phyloP scores from a whole-genome alignment of 805 yeast species.

The Hemisphaericaspora nanyangensis region DNA sequence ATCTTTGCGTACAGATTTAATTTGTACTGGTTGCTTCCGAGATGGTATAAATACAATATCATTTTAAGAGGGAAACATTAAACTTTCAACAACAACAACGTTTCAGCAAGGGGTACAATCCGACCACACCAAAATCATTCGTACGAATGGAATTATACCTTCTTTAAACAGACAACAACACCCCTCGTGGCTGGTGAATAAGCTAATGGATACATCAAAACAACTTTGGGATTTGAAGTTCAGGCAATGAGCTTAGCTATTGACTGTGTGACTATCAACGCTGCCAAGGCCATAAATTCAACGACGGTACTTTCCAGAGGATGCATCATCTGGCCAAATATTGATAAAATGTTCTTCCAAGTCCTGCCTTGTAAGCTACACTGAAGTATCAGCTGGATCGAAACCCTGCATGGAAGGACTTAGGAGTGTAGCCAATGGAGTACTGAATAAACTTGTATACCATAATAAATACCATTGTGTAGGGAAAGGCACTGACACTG shows the following conservation, averaged over 20 bases:
- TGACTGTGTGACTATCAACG: background rate
- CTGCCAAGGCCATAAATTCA: background rate
- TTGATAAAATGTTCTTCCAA: conserved; percentile 11
- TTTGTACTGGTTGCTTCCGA: conserved; percentile 13
- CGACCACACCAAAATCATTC: background rate
- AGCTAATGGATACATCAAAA: background rate
- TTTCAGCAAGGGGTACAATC: background rate
- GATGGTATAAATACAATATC: conserved; percentile 16
- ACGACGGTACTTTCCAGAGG: conserved; percentile 10
- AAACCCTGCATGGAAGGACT: conserved; percentile 15
- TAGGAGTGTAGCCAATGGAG: background rate
- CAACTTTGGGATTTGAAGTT: background rate
- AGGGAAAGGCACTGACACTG: conserved; percentile 9
- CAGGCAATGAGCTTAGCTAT: background rate
- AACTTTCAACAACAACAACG: conserved; percentile 9
- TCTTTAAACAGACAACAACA: conserved; percentile 10
- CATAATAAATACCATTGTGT: conserved; percentile 11
- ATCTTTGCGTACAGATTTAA: conserved; percentile 13
- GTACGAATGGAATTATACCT: conserved; percentile 10
- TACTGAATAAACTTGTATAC: background rate
- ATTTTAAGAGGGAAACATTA: conserved; percentile 14
- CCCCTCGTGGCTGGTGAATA: conserved; percentile 9
- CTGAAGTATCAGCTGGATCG: conserved; percentile 22
- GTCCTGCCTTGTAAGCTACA: conserved; percentile 7
- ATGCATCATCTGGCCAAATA: conserved; percentile 1